Base-by-base conservation (phyloP, 176 grass and related monocot genomes). In the Puya raimondii region DNA sequence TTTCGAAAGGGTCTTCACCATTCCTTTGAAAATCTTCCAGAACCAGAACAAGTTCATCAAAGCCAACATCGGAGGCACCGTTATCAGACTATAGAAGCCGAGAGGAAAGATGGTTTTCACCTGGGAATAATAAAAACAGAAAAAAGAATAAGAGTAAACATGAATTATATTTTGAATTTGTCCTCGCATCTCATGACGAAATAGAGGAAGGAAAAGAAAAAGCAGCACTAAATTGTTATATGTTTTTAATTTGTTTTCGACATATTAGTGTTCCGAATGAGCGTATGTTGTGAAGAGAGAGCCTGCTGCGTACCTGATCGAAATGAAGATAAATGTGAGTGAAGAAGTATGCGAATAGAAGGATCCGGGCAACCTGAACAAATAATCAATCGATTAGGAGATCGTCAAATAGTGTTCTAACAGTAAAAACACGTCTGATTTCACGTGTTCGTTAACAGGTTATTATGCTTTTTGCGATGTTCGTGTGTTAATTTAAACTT, bases 31-130 rank as follows among this genome's bases (percentile, higher is more conserved):
- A 72, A 96, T 89, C 84, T 96, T 96, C 85, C 78, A 85, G 73
- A 96, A 96, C 92, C 88, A 96, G 15, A 89, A 71, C 3, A 91
- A 12, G 74, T 96, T 92, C 92, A 92, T 85, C 49, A 87, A 56
- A n/a, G 86, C 81, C 10, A 92, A 25, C 22, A 22, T 25, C 50
- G 79, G 53, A 25, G 88, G 73, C 23, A 79, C 88, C 0, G 59
- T 82, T 49, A 92, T 16, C 23, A 85, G 58, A 58, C 72, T 84
- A 78, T 89, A 89, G 76, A 85, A 74, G n/a, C 88, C 86, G 9
- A 96, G 71, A 48, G 83, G 48, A 71, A 92, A 96, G 51, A 85
- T 79, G 49, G 75, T 81, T 49, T 82, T 96, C 73, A 85, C 73
- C 88, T 96, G 52, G 11, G 70, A 64, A 69, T 22, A 59, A 23